These are phyloP conservation scores for Aspergillus sp. DNA, from an alignment of 2,329 filamentous ascomycete genomes.

Conservation along the genomic window DNA sequence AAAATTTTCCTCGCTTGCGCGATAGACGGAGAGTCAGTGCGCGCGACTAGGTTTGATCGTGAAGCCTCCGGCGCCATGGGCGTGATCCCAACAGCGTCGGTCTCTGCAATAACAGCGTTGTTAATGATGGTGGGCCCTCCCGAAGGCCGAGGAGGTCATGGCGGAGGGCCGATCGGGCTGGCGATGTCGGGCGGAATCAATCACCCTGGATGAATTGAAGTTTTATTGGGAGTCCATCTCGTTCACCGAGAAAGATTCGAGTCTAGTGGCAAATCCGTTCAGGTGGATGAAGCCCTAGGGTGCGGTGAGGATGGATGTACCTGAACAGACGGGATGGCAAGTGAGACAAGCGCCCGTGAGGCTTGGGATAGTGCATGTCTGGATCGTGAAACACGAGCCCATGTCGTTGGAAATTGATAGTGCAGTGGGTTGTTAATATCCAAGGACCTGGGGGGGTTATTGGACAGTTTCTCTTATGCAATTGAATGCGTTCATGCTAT, in stretches of 20 bases:
- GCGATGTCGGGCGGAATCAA: background rate
- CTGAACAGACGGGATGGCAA: background rate
- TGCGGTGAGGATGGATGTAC: background rate
- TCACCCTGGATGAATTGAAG: background rate
- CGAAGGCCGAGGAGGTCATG: constrained; percentile 1
- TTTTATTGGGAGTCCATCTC: background rate
- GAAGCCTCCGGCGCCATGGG: background rate
- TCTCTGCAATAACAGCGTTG: background rate
- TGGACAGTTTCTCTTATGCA: background rate
- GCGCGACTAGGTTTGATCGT: background rate
- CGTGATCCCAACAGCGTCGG: background rate
- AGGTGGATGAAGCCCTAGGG: background rate
- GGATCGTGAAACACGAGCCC: background rate
- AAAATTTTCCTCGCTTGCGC: constrained; percentile 4
- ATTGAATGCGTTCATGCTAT: too few relatives aligned
- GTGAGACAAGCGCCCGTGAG: background rate
- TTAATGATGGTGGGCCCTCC: background rate
- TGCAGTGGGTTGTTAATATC: background rate
- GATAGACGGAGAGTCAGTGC: constrained; percentile 8
- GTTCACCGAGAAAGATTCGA: background rate
- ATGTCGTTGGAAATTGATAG: background rate
- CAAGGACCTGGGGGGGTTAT: background rate
- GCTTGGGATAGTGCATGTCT: too few relatives aligned
- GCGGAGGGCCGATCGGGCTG: constrained; percentile 1
- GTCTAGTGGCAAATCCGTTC: background rate